phyloP scores from a whole-genome alignment of 139 green algal species.

The Coelastrella sp. region DNA sequence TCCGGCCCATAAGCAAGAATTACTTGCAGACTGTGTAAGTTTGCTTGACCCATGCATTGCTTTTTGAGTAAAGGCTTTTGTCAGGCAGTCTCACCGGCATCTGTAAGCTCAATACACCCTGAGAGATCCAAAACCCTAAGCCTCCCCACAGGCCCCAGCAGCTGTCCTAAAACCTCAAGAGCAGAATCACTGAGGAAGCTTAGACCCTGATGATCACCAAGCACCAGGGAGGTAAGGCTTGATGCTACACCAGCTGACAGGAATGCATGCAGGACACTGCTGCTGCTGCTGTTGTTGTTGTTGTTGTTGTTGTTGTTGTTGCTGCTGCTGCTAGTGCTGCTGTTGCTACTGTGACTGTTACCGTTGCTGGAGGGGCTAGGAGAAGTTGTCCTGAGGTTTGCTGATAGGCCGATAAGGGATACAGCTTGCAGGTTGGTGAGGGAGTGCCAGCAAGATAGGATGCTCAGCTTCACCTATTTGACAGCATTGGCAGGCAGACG shows the following conservation, averaged over 20 bases:
- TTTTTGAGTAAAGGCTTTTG: no score
- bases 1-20: no score
- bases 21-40: no score
- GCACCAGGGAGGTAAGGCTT: slow-evolving; percentile 23
- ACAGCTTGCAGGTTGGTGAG: background rate
- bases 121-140: slow-evolving; percentile 35
- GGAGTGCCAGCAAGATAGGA: slow-evolving; percentile 20
- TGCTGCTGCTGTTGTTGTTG: no score
- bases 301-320: no score
- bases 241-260: background rate
- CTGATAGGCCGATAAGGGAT: slow-evolving; percentile 12
- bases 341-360: no score
- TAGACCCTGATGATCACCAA: slow-evolving; percentile 7
- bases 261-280: background rate
- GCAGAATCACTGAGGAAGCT: background rate
- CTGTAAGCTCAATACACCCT: slow-evolving; percentile 35
- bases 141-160: slow-evolving; percentile 1
- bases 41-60: no score
- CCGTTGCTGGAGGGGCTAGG: no score
- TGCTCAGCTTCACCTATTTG: background rate
- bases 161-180: slow-evolving; percentile 8
- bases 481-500: no score
- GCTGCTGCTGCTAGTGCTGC: no score
- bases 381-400: no score
- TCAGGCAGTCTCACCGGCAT: slow-evolving; percentile 31